Evolutionary conservation across 768 basidiomycete species (phyloP).

Genomic region (Cystobasidium tubakii): DNA sequence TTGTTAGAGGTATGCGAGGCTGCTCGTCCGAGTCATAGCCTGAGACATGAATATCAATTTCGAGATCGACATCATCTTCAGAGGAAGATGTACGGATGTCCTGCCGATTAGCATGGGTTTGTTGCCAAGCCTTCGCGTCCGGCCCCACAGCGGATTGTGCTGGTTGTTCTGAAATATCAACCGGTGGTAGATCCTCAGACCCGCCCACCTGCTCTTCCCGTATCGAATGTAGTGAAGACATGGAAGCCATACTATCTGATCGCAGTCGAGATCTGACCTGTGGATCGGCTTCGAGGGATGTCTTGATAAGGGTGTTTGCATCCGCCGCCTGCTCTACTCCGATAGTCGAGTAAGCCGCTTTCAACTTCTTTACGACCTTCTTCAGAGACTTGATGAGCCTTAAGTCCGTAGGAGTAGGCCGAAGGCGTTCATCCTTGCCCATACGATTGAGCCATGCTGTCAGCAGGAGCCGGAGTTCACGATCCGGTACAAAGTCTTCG

Average conservation of each 20-base stretch:
- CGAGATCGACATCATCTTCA: constrained; percentile 46
- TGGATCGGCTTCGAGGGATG: background rate
- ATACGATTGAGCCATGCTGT: constrained; percentile 77
- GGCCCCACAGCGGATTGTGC: too few relatives aligned
- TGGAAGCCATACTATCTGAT: background rate
- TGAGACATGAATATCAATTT: constrained; percentile 29
- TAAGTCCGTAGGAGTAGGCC: constrained; percentile 62
- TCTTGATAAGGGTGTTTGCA: background rate
- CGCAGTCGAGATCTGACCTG: background rate
- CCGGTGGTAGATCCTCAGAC: too few relatives aligned
- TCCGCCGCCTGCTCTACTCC: background rate
- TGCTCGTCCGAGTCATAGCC: constrained; percentile 33
- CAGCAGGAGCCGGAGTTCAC: constrained; percentile 65
- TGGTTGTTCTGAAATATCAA: too few relatives aligned
- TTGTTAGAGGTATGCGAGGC: constrained; percentile 23
- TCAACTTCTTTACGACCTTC: constrained; percentile 76
- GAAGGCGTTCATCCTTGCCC: constrained; percentile 60
- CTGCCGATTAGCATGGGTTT: background rate
- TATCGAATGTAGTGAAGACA: constrained; percentile 4
- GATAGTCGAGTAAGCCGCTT: constrained; percentile 47
- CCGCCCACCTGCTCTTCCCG: background rate
- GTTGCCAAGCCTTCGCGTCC: too few relatives aligned
- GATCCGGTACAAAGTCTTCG: constrained; percentile 77
- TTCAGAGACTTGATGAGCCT: constrained; percentile 73
- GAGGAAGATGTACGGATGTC: constrained; percentile 25